Conservation (phyloP, 768 basidiomycete genomes). For the Tricholoma saponaceum region DNA sequence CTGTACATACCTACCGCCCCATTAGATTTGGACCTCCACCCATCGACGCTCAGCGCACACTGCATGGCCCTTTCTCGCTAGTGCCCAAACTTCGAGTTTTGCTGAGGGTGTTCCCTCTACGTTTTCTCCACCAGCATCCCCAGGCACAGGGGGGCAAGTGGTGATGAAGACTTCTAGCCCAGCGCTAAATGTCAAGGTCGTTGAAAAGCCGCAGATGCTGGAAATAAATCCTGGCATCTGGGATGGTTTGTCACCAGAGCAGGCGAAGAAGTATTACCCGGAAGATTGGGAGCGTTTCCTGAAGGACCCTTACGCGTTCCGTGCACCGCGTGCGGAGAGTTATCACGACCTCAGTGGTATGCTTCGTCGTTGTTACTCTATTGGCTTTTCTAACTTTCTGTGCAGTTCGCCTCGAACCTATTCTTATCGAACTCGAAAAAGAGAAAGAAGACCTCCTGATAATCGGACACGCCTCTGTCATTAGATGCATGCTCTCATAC, state of each 20-base stretch:
- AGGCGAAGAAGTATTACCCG: constrained; percentile 86
- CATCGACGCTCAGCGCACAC: constrained; percentile 91
- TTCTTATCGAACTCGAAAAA: constrained; percentile 90
- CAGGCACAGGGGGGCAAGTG: constrained; percentile 4
- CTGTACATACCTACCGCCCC: background rate
- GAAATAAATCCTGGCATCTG: constrained; percentile 98
- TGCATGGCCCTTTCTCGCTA: constrained; percentile 85
- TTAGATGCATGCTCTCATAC: constrained; percentile 91
- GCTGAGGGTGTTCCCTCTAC: constrained; percentile 7
- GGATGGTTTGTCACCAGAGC: constrained; percentile 91
- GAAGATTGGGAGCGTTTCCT: constrained; percentile 93
- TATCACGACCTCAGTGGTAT: constrained; percentile 91
- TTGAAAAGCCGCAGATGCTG: constrained; percentile 94
- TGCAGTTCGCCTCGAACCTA: constrained; percentile 87
- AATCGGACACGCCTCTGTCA: constrained; percentile 96
- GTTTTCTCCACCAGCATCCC: constrained; percentile 5
- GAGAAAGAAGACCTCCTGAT: constrained; percentile 94
- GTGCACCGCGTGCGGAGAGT: constrained; percentile 92
- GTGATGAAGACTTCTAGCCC: constrained; percentile 11
- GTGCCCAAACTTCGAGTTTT: constrained; percentile 19
- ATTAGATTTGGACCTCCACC: constrained; percentile 95
- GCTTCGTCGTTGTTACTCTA: constrained; percentile 13
- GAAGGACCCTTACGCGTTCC: constrained; percentile 89
- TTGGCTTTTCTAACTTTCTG: constrained; percentile 4
- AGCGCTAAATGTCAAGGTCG: constrained; percentile 69